These are phyloP conservation scores for Arthromyces matolae DNA, from an alignment of 768 basidiomycete species.

Conservation along the genomic window DNA sequence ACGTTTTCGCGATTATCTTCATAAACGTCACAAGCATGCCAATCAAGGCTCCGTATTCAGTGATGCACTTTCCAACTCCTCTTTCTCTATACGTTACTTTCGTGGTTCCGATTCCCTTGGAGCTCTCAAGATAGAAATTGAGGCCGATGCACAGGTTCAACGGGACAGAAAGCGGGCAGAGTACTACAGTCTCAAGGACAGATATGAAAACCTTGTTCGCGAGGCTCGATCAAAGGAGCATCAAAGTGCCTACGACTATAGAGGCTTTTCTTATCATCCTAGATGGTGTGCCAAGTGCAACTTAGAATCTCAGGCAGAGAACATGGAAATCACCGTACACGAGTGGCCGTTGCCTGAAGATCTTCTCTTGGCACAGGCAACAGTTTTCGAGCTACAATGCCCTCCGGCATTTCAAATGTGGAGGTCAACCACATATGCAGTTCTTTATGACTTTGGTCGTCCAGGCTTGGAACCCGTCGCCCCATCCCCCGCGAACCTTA, in stretches of 20 bases:
- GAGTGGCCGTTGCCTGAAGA: slow-evolving; percentile 45
- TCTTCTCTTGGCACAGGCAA: slow-evolving; percentile 18
- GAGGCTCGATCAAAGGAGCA: slow-evolving; percentile 8
- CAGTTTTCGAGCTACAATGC: slow-evolving; percentile 40
- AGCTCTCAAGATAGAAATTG: slow-evolving; percentile 24
- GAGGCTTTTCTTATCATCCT: too few relatives aligned
- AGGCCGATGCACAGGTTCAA: slow-evolving; percentile 18
- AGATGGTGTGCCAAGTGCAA: slow-evolving; percentile 29
- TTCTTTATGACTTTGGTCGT: slow-evolving; percentile 35
- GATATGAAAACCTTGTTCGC: slow-evolving; percentile 16
- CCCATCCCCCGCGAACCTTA: background rate
- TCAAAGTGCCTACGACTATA: background rate
- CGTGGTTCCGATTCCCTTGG: slow-evolving; percentile 17
- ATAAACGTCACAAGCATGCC: slow-evolving; percentile 19
- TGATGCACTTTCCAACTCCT: slow-evolving; percentile 5
- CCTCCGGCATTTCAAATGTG: slow-evolving; percentile 39
- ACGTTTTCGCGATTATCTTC: slow-evolving; percentile 28
- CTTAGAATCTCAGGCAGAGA: slow-evolving; percentile 8
- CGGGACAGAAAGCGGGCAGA: slow-evolving; percentile 23
- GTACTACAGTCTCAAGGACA: slow-evolving; percentile 18
- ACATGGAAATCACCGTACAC: slow-evolving; percentile 32
- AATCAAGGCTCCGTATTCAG: slow-evolving; percentile 32
- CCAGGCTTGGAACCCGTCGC: background rate
- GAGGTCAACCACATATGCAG: slow-evolving; percentile 37
- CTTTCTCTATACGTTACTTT: slow-evolving; percentile 35